Percentiles rank a stretch among this genome's conserved stretches.
Evolutionary conservation across 2,329 filamentous ascomycete genomes (phyloP).

Genomic region (Huntiella moniliformis): DNA sequence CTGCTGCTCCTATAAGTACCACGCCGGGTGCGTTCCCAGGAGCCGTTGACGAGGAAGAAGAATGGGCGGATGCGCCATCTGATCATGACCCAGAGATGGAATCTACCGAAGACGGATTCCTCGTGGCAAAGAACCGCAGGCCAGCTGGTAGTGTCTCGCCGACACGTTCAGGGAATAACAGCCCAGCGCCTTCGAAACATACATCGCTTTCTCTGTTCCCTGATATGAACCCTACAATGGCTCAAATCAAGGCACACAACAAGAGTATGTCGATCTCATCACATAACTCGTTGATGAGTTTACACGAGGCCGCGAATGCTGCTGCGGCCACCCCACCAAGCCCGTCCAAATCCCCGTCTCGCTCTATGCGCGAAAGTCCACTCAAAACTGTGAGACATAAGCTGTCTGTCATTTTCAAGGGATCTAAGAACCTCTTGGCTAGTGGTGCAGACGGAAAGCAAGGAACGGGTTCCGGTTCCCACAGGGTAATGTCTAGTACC

Average conservation of each 20-base stretch:
- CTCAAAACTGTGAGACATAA: conserved; percentile 86
- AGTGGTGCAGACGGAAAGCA: conserved; percentile 52
- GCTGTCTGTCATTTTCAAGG: conserved; percentile 76
- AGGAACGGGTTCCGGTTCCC: conserved; percentile 34
- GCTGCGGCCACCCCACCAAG: conserved; percentile 22
- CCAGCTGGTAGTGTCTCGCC: conserved; percentile 20
- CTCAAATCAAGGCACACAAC: conserved; percentile 14
- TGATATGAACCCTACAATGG: conserved; percentile 13
- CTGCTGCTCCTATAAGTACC: conserved; percentile 16
- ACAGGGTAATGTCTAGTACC: conserved; percentile 25
- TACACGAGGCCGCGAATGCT: conserved; percentile 18
- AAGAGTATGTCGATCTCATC: conserved; percentile 33
- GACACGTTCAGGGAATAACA: conserved; percentile 13
- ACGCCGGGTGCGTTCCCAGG: conserved; percentile 41
- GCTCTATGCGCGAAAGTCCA: conserved; percentile 50
- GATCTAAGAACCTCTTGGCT: conserved; percentile 68
- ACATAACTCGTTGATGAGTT: conserved; percentile 25
- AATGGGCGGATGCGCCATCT: conserved; percentile 40
- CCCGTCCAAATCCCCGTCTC: conserved; percentile 36
- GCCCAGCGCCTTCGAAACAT: conserved; percentile 39
- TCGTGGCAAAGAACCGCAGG: conserved; percentile 23
- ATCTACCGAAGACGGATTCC: conserved; percentile 17
- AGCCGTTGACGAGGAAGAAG: conserved; percentile 29
- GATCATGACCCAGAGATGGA: conserved; percentile 5
- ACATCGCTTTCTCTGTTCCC: conserved; percentile 40